phyloP scores from a whole-genome alignment of 495 filamentous ascomycete genomes.

The Arthonia radiata region DNA sequence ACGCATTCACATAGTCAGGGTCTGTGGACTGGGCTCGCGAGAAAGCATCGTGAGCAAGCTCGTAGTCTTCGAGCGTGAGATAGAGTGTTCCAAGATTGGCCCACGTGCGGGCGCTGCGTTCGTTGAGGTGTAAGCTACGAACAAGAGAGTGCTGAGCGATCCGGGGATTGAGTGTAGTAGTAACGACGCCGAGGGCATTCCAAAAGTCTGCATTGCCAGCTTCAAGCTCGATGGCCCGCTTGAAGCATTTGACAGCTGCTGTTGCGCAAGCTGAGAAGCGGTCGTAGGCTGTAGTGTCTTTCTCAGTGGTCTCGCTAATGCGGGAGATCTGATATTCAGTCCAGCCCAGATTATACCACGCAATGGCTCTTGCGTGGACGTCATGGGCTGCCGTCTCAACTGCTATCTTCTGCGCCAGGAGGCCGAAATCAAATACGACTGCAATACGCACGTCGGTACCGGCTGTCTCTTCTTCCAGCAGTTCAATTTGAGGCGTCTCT shows the following conservation, averaged over 20 bases:
- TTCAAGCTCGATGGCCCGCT: constrained; percentile 84
- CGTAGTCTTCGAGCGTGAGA: constrained; percentile 53
- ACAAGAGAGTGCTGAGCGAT: constrained; percentile 88
- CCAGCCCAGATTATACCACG: constrained; percentile 93
- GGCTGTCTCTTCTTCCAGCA: too few relatives aligned
- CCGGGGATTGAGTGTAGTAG: constrained; percentile 55
- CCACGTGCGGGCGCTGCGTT: constrained; percentile 59
- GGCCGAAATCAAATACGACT: constrained; percentile 45
- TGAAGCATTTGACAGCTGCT: constrained; percentile 78
- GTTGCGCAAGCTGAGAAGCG: too few relatives aligned
- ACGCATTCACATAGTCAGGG: constrained; percentile 75
- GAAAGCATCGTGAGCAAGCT: constrained; percentile 71
- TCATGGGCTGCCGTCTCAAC: constrained; percentile 51
- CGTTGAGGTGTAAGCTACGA: constrained; percentile 80
- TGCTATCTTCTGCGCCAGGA: constrained; percentile 70
- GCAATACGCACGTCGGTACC: too few relatives aligned
- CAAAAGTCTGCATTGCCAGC: constrained; percentile 92
- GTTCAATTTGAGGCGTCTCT: too few relatives aligned
- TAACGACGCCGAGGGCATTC: constrained; percentile 85
- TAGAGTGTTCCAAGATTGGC: constrained; percentile 76
- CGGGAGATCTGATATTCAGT: constrained; percentile 41
- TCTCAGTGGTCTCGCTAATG: too few relatives aligned
- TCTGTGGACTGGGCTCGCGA: constrained; percentile 78
- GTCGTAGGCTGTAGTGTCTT: too few relatives aligned
- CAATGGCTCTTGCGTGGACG: constrained; percentile 73